phyloP scores from a whole-genome alignment of 2,329 filamentous ascomycete genomes.

The Lachnellula arida region DNA sequence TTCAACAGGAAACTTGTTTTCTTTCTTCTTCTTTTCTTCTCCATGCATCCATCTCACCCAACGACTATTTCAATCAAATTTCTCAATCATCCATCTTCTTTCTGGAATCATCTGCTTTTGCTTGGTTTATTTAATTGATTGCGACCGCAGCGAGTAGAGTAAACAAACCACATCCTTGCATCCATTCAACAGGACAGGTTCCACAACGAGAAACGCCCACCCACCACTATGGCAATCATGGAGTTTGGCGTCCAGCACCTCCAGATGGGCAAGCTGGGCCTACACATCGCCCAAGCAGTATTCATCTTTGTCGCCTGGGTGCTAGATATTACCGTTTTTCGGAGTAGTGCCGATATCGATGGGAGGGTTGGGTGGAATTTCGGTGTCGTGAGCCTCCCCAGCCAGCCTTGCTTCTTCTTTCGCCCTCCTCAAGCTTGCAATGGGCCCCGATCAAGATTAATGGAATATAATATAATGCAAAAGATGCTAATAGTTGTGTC shows the following conservation, averaged over 20 bases:
- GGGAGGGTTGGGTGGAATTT: slow-evolving; percentile 61
- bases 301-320: slow-evolving; percentile 53
- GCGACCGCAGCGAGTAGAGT: too few relatives aligned
- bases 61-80: too few relatives aligned
- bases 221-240: slow-evolving; percentile 13
- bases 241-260: slow-evolving; percentile 31
- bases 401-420: background rate
- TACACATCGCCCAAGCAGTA: slow-evolving; percentile 53
- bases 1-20: too few relatives aligned
- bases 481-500: background rate
- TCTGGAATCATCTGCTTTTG: too few relatives aligned
- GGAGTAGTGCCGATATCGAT: slow-evolving; percentile 45
- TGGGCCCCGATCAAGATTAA: background rate
- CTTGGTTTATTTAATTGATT: too few relatives aligned
- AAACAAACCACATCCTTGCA: background rate
- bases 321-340: slow-evolving; percentile 57
- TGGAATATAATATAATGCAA: background rate
- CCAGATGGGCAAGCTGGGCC: slow-evolving; percentile 45
- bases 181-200: too few relatives aligned
- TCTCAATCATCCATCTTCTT: too few relatives aligned
- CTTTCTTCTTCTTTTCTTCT: too few relatives aligned
- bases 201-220: slow-evolving; percentile 1
- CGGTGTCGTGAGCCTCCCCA: slow-evolving; percentile 47
- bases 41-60: background rate
- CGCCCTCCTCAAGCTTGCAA: background rate